Evolutionary conservation across 2,329 filamentous ascomycete genomes (phyloP).

Genomic region (Fonsecaea multimorphosa): DNA sequence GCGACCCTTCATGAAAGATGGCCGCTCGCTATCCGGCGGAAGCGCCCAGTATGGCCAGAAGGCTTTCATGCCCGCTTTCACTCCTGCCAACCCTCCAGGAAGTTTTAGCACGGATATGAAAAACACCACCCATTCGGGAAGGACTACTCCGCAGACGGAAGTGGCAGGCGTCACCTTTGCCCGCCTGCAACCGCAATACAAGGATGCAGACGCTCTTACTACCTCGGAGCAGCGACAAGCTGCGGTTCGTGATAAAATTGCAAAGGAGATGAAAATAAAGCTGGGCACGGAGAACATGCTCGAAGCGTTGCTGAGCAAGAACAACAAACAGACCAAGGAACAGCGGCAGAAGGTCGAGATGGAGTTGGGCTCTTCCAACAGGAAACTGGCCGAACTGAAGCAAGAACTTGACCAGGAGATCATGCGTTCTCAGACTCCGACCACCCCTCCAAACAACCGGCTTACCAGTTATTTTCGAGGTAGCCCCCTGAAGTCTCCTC

Average conservation of each 20-base stretch:
- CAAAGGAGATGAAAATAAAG: conserved; percentile 97
- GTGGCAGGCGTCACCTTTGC: conserved; percentile 19
- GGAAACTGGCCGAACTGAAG: conserved; percentile 67
- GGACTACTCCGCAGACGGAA: conserved; percentile 56
- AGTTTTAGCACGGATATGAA: conserved; percentile 91
- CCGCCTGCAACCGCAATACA: conserved; percentile 39
- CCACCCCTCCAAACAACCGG: conserved; percentile 54
- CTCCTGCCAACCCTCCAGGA: conserved; percentile 67
- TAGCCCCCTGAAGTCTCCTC: conserved; percentile 61
- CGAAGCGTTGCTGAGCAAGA: conserved; percentile 91
- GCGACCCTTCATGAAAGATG: conserved; percentile 53
- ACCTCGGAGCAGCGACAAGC: conserved; percentile 76
- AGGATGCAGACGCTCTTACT: conserved; percentile 66
- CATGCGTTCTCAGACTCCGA: conserved; percentile 62
- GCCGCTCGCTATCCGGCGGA: conserved; percentile 62
- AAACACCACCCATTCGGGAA: conserved; percentile 68
- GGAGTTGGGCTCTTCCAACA: conserved; percentile 87
- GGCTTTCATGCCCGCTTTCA: conserved; percentile 66
- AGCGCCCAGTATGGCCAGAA: conserved; percentile 68
- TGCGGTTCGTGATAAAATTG: conserved; percentile 80
- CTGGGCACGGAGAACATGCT: conserved; percentile 97
- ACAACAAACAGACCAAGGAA: conserved; percentile 91
- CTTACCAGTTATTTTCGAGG: conserved; percentile 64
- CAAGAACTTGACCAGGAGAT: conserved; percentile 66
- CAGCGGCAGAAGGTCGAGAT: conserved; percentile 80